Conservation (phyloP, 1,139 yeast genomes). For the Meyerozyma sp. region DNA sequence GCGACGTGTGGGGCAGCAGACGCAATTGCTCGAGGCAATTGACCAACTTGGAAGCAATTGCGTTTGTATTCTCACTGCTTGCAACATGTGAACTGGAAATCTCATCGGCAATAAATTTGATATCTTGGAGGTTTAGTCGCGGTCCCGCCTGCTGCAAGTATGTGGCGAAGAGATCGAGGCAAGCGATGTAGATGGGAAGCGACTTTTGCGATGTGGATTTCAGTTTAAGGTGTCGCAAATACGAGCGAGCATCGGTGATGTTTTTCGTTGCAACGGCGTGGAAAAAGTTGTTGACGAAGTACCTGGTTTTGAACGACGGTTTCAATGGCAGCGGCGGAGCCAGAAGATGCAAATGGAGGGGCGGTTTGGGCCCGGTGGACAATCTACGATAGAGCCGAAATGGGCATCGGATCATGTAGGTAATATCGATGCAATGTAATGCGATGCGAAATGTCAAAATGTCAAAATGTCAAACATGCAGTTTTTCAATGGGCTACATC, state of each 20-base stretch:
- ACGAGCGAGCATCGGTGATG: neutral
- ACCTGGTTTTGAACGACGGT: neutral
- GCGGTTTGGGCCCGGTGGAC: neutral
- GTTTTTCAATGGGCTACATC: neutral
- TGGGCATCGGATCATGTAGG: neutral
- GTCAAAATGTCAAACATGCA: neutral
- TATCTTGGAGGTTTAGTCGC: constrained; percentile 4
- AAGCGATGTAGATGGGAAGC: neutral
- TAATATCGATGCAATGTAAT: neutral
- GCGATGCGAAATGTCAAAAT: neutral
- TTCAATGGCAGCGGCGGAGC: neutral
- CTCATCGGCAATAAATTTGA: constrained; percentile 11
- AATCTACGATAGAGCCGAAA: neutral
- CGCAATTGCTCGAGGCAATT: constrained; percentile 2
- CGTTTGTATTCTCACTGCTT: neutral
- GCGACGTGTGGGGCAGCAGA: neutral
- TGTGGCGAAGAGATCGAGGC: neutral
- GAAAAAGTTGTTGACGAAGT: neutral
- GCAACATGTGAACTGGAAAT: constrained; percentile 1
- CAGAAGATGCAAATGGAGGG: neutral
- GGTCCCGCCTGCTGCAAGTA: neutral
- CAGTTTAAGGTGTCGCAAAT: neutral
- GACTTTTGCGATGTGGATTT: neutral
- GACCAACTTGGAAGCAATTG: constrained; percentile 3
- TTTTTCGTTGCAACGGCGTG: neutral